A percentile compares a stretch with the other conserved stretches of the same genome.
Evolutionary conservation across 1,284 basidiomycete species (phyloP).

Genomic region (Wallemia mellicola): DNA sequence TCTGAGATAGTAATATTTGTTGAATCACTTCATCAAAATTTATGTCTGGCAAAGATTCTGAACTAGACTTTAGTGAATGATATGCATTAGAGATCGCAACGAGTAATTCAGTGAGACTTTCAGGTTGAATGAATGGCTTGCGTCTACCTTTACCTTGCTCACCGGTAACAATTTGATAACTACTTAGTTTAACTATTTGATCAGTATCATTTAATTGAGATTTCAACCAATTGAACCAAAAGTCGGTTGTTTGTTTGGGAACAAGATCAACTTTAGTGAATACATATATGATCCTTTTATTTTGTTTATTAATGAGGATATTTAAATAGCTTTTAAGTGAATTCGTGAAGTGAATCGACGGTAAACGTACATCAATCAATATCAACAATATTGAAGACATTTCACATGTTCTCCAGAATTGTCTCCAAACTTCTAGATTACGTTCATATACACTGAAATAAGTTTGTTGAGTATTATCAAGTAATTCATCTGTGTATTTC

Average conservation of each 20-base stretch:
- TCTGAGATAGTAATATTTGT: not conserved
- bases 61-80: not conserved
- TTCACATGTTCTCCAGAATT: constrained; percentile 19
- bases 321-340: not conserved
- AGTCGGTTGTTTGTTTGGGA: not conserved
- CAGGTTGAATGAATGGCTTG: not conserved
- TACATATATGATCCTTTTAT: not conserved
- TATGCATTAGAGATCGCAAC: not conserved
- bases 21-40: not conserved
- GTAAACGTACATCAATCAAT: not conserved
- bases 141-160: not conserved
- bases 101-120: not conserved
- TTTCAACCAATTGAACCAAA: not conserved
- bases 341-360: not conserved
- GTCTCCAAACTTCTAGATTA: constrained; percentile 72
- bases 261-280: not conserved
- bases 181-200: not conserved
- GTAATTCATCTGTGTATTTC: constrained; percentile 24
- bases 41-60: not conserved
- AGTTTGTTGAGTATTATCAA: constrained; percentile 24
- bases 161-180: not conserved
- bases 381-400: not conserved
- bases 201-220: not conserved
- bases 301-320: not conserved
- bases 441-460: constrained; percentile 29